Evolutionary conservation across 495 filamentous ascomycete species (phyloP), one percentile per base, ranked within the genome.

Genomic region (Bathelium albidoporum): DNA sequence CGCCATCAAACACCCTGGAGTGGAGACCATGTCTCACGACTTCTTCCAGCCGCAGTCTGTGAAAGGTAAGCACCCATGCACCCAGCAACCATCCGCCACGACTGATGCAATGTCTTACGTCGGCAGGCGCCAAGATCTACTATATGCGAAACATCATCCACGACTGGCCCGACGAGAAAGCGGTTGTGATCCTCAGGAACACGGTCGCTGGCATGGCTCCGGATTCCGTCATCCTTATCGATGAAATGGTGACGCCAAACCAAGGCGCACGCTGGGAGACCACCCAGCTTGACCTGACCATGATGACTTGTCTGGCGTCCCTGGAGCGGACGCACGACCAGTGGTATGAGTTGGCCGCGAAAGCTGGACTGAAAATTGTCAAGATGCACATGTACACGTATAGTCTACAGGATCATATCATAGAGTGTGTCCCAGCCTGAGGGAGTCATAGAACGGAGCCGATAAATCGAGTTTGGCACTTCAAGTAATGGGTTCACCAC

Each of bases 141-240:
- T 41, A 18, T 4, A 66, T 85, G 34, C 77, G 82, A 31, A 79
- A 82, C 65, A 82, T 82, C 52, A 80, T 77, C 11, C 75, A 78
- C 49, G 72, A 79, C 59, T 84, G 82, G 41, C 73, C 76, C 11
- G 76, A 80, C 62, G 76, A 78, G 67, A 80, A 81, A 63, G 79
- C 81, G 0, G 75, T 75, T 0, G 78, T 85, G 29, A 83, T 85
- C 49, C 36, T 41, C 36, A 18, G 18, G 18, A 18, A 41, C 36
- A 41, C 36, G 36, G 36, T 41, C 18, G 36, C 18, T 41, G 36
- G 9, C 36, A 10, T 18, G 36, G 36, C 10, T 41, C 18, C 36
- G 18, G 36, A 41, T 18, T 9, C 9, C 18, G 36, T 41, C 10
- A 18, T 10, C 18, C 18, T 41, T 9, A 41, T 41, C 36, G 36